These are phyloP conservation scores for Stylosanthes scabra DNA, from an alignment of 331 rosid genomes.

Conservation along the genomic window DNA sequence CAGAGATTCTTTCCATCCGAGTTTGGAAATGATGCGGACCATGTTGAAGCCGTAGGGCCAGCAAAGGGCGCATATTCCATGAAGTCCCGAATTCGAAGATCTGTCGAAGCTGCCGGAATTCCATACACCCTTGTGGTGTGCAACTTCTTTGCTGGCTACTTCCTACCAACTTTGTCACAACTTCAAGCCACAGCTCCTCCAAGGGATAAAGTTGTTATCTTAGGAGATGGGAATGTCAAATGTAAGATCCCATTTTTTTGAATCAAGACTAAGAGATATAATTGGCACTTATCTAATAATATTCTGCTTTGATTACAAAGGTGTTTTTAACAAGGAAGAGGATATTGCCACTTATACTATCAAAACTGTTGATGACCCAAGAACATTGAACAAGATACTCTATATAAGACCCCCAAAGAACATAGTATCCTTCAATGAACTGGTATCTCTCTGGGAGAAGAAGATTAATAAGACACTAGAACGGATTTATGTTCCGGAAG, in stretches of 20 bases:
- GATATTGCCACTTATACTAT: slow-evolving; percentile 57
- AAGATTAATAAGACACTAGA: slow-evolving; percentile 59
- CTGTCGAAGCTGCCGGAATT: slow-evolving; percentile 66
- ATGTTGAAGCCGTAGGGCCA: slow-evolving; percentile 50
- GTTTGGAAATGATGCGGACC: slow-evolving; percentile 69
- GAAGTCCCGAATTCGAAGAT: slow-evolving; percentile 50
- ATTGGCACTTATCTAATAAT: not conserved
- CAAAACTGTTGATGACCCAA: slow-evolving; percentile 59
- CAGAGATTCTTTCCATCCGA: slow-evolving; percentile 78
- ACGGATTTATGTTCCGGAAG: slow-evolving; percentile 43
- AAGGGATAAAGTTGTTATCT: slow-evolving; percentile 52
- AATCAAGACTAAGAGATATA: not conserved
- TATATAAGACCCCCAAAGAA: slow-evolving; percentile 55
- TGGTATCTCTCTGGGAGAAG: slow-evolving; percentile 64
- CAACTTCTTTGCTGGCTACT: slow-evolving; percentile 56
- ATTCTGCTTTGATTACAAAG: slow-evolving; percentile 28
- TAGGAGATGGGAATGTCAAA: slow-evolving; percentile 67
- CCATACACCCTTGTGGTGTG: slow-evolving; percentile 60
- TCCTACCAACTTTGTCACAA: slow-evolving; percentile 50
- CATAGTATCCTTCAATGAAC: slow-evolving; percentile 52
- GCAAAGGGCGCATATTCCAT: slow-evolving; percentile 45
- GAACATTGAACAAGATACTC: slow-evolving; percentile 62
- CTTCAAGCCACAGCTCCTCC: slow-evolving; percentile 49
- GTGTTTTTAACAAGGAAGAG: slow-evolving; percentile 60
- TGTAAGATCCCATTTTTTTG: slow-evolving; percentile 33